Evolutionary conservation across 179 eudicot genomes (phyloP).

Genomic region (Gypsophila paniculata): DNA sequence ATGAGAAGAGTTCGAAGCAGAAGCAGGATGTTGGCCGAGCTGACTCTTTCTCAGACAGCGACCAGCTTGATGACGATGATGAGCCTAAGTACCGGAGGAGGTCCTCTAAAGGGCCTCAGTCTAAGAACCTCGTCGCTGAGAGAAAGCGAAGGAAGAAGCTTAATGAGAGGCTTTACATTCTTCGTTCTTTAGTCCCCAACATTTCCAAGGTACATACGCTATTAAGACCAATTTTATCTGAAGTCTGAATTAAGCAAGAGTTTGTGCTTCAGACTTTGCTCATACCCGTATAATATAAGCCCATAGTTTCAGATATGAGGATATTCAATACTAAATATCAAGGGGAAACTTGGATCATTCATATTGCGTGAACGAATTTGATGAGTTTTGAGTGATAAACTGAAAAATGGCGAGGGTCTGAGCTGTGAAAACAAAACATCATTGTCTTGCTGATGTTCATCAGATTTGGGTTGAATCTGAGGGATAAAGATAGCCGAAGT

Average conservation of each 20-base stretch:
- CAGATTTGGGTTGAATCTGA: too few relatives aligned
- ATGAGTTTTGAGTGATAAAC: too few relatives aligned
- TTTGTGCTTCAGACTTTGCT: too few relatives aligned
- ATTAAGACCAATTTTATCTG: background rate
- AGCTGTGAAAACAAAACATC: too few relatives aligned
- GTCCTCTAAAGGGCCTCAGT: constrained; percentile 51
- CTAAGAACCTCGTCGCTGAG: constrained; percentile 83
- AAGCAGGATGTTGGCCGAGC: constrained; percentile 41
- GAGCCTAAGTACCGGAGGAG: constrained; percentile 50
- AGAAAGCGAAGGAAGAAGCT: constrained; percentile 89
- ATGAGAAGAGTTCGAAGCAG: constrained; percentile 32
- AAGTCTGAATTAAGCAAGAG: too few relatives aligned
- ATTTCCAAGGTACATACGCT: constrained; percentile 96
- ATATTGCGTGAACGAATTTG: too few relatives aligned
- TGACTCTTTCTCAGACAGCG: constrained; percentile 73
- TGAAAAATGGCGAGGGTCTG: too few relatives aligned
- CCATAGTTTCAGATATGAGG: too few relatives aligned
- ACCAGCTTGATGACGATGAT: constrained; percentile 67
- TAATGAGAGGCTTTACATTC: constrained; percentile 72
- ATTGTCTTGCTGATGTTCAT: too few relatives aligned
- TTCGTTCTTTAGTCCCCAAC: constrained; percentile 78
- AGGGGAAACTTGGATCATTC: too few relatives aligned
- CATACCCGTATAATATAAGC: too few relatives aligned
- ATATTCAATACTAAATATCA: too few relatives aligned
- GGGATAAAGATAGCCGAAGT: background rate